These are phyloP conservation scores for Picochlorum sp. DNA, from an alignment of 139 green algal species.

Conservation along the genomic window DNA sequence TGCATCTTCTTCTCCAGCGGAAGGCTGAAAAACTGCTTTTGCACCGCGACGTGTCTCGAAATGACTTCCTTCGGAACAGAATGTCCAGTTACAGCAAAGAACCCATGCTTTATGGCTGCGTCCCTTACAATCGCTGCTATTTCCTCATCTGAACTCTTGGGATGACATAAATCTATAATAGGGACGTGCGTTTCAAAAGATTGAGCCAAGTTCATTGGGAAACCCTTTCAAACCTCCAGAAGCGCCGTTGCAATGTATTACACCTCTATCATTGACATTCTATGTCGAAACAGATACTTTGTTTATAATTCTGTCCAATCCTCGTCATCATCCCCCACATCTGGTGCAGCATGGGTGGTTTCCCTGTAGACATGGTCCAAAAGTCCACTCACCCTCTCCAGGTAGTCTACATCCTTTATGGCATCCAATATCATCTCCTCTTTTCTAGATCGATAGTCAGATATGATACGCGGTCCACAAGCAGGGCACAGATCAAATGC, in stretches of 20 bases:
- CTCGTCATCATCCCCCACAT: constrained; percentile 15
- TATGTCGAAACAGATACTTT: not conserved
- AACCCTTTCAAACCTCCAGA: not conserved
- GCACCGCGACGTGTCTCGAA: constrained; percentile 37
- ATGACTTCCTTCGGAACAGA: constrained; percentile 53
- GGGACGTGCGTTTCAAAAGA: constrained; percentile 11
- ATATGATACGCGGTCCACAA: constrained; percentile 72
- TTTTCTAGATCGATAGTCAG: constrained; percentile 39
- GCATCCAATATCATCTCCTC: constrained; percentile 48
- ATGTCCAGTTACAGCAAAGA: constrained; percentile 73
- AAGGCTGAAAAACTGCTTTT: constrained; percentile 63
- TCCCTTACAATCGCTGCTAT: constrained; percentile 10
- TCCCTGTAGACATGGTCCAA: constrained; percentile 24
- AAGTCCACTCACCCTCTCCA: constrained; percentile 78
- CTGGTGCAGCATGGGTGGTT: too few relatives aligned
- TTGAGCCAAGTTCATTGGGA: not conserved
- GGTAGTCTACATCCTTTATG: constrained; percentile 27
- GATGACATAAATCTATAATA: constrained; percentile 17
- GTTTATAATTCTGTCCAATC: too few relatives aligned
- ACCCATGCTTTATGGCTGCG: constrained; percentile 38
- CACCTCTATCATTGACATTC: not conserved
- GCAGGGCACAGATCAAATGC: constrained; percentile 84
- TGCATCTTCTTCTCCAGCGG: constrained; percentile 60
- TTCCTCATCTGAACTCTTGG: constrained; percentile 3
- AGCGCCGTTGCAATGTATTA: not conserved